Evolutionary conservation across 179 eudicot species (phyloP), one percentile per base, ranked within the genome.

Genomic region (Patellifolia procumbens): DNA sequence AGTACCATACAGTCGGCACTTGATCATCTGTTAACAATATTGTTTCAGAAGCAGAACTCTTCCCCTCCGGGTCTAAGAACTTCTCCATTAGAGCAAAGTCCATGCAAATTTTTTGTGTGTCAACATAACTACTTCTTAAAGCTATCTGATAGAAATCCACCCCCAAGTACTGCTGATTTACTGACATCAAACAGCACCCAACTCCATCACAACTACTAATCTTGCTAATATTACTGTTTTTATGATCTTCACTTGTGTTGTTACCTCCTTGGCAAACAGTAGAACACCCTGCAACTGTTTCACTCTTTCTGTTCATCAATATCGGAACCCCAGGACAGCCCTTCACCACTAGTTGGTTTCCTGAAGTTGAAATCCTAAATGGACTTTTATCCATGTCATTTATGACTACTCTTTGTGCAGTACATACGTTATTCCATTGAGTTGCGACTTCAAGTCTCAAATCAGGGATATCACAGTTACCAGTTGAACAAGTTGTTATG

Each of bases 141-240:
- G 22, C 73, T 16, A 78, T 51, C 48, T 78, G 69, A 72, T 73
- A 78, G 64, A 28, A 78, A 56, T 72, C 65, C 45, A 58, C 72
- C 7, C 65, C 53, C 31, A 24, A 29, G 51, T 43, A 49, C 61
- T 70, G 22, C 12, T 65, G 61, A 73, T 67, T 34, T 24, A 26
- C 49, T 29, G 77, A 60, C 37, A 73, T 65, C 12, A 68, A 73
- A 56, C 81, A 78, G 37, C 81, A 72, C 15, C 81, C 71, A 10
- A 72, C 17, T 42, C 81, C 81, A 53, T 72, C 72, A 64, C 81
- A 78, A 59, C 69, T 70, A 59, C 61, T 48, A 5, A 39, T 7
- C 9, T 7, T 39, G 9, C 45, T 39, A 6, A 39, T 39, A 46
- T 28, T 13, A 7, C 49, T 12, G 5, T 1, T 34, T 5, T 10